A percentile compares a stretch with the other conserved stretches of the same genome.
phyloP scores from a whole-genome alignment of 331 rosid genomes.

The Arachis monticola region DNA sequence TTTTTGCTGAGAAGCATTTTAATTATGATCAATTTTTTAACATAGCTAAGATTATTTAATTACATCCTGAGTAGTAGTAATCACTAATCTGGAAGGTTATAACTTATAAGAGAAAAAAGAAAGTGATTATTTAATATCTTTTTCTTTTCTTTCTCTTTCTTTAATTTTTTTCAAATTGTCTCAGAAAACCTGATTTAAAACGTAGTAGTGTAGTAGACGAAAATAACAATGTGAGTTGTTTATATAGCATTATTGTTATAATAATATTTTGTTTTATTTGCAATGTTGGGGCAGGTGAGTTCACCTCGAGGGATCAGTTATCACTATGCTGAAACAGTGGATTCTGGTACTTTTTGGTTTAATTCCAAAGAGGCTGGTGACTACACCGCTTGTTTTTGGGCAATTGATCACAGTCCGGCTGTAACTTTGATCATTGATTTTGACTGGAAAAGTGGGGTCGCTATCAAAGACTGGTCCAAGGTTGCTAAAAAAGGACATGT shows the following conservation, averaged over 20 bases:
- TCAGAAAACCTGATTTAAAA: no score
- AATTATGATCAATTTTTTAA: background rate
- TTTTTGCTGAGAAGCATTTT: background rate
- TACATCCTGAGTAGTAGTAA: background rate
- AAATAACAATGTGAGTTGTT: no score
- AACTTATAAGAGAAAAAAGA: no score
- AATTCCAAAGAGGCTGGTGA: conserved; percentile 78
- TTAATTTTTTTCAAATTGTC: no score
- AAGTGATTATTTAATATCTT: background rate
- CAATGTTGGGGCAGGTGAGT: conserved; percentile 55
- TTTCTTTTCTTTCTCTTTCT: no score
- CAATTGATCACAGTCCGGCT: conserved; percentile 46
- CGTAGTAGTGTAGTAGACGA: no score
- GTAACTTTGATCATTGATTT: conserved; percentile 53
- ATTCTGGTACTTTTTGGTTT: conserved; percentile 72
- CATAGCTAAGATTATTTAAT: background rate
- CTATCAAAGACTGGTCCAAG: conserved; percentile 73
- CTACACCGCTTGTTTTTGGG: conserved; percentile 72
- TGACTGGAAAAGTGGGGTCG: conserved; percentile 80
- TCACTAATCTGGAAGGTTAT: background rate
- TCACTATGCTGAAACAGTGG: conserved; percentile 58
- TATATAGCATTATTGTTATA: no score
- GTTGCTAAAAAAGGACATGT: conserved; percentile 77
- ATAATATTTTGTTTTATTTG: conserved; percentile 1
- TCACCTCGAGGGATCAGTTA: conserved; percentile 71